These are phyloP conservation scores for Hyaloscypha finlandica DNA, from an alignment of 495 filamentous ascomycete genomes.

Conservation along the genomic window DNA sequence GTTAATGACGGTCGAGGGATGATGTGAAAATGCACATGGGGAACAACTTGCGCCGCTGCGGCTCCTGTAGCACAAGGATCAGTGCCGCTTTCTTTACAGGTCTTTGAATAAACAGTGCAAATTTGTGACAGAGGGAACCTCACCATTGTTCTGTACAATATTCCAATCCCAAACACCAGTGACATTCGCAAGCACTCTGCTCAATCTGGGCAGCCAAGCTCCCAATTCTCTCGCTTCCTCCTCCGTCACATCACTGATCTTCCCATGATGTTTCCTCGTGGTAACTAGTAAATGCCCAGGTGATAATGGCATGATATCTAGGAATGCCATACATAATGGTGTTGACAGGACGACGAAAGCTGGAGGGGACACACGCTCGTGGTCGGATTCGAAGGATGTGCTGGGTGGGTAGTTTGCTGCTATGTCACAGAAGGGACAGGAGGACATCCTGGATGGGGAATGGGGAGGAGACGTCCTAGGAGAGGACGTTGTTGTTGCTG, in stretches of 20 bases:
- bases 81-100: background rate
- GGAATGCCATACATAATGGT: constrained; percentile 72
- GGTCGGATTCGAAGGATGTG: constrained; percentile 36
- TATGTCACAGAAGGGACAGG: constrained; percentile 72
- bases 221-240: constrained; percentile 62
- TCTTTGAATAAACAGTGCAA: background rate
- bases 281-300: constrained; percentile 77
- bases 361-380: constrained; percentile 40
- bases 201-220: constrained; percentile 72
- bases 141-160: constrained; percentile 92
- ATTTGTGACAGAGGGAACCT: constrained; percentile 23
- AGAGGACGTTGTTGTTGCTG: background rate
- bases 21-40: constrained; percentile 90
- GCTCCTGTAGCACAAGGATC: constrained; percentile 32
- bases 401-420: constrained; percentile 47
- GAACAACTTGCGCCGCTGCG: constrained; percentile 85
- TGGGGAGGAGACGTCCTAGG: background rate
- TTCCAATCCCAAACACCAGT: constrained; percentile 80
- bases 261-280: constrained; percentile 69
- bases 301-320: constrained; percentile 87
- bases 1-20: constrained; percentile 65
- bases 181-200: constrained; percentile 64
- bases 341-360: constrained; percentile 76
- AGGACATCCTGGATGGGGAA: background rate
- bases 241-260: constrained; percentile 63